phyloP scores from a whole-genome alignment of 208 protist genomes.

The Balamuthia mandrillaris region DNA sequence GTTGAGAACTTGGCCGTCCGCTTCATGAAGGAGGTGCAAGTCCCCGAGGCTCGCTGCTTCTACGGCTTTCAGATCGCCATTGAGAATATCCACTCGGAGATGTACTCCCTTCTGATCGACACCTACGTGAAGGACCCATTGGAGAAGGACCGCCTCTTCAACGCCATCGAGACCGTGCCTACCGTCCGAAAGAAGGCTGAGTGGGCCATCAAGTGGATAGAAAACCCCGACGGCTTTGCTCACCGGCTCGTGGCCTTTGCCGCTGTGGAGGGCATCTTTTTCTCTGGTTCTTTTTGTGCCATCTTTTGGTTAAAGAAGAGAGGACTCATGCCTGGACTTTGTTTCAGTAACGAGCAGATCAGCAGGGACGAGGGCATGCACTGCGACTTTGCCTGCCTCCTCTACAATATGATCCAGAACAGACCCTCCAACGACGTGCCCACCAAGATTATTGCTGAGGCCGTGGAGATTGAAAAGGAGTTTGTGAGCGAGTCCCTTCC shows the following conservation, averaged over 20 bases:
- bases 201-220: slow-evolving; percentile 92
- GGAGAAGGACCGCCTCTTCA: slow-evolving; percentile 90
- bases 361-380: slow-evolving; percentile 95
- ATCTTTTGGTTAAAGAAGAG: slow-evolving; percentile 99
- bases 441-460: slow-evolving; percentile 86
- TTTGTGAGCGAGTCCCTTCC: slow-evolving; percentile 91
- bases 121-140: slow-evolving; percentile 92
- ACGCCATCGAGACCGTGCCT: slow-evolving; percentile 93
- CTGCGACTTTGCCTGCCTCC: slow-evolving; percentile 95
- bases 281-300: slow-evolving; percentile 96
- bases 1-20: slow-evolving; percentile 93
- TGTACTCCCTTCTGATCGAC: slow-evolving; percentile 83
- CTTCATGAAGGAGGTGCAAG: slow-evolving; percentile 96
- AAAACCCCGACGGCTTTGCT: slow-evolving; percentile 78
- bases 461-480: slow-evolving; percentile 93
- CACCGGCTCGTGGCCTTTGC: slow-evolving; percentile 96
- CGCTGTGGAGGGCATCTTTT: slow-evolving; percentile 99
- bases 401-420: slow-evolving; percentile 87
- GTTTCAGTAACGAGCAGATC: slow-evolving; percentile 98
- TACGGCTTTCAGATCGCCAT: slow-evolving; percentile 98
- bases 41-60: slow-evolving; percentile 94
- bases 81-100: slow-evolving; percentile 96
- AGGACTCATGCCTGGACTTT: slow-evolving; percentile 95
- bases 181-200: slow-evolving; percentile 96
- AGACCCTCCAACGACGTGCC: slow-evolving; percentile 76